Base-by-base conservation (phyloP, 352 stramenopile genomes). In the Phytopythium montanum region DNA sequence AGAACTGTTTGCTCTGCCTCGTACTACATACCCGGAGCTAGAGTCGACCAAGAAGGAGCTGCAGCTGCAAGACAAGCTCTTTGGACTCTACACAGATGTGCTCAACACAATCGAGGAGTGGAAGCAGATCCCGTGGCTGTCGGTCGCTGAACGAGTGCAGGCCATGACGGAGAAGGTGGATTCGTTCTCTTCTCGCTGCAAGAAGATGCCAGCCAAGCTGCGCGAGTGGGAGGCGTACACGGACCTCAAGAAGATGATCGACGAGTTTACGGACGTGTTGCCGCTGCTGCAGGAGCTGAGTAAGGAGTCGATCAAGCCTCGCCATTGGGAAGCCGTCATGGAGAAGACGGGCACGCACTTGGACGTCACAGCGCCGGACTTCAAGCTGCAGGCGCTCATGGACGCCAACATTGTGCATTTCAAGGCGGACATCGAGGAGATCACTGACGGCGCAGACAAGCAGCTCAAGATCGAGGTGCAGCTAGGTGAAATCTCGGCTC, bases 21-120 rank as follows among this genome's bases (percentile, higher is more conserved):
- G 96, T 56, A 98, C 97, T 9, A 96, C 96, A 44, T 99, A 99
- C 70, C 95, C 96, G 0, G 96, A 98, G 61, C 70, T 99, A 25
- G 92, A 98, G 53, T 94, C 94, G 66, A 99, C 95, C 16, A 98
- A 98, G 75, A 99, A 99, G 72, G 96, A 99, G 58, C 79, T 99
- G 0, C 81, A 96, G 45, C 74, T 99, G 28, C 94, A 94, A 36
- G 88, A 97, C 56, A 95, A 97, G 69, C 65, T 98, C 2, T 99
- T 98, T 73, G 94, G 95, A 9, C 69, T 99, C 42, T 99, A 99
- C 72, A 96, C 95, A 18, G 97, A 99, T 59, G 97, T 99, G 10
- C 85, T 99, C 41, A 90, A 90, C 51, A 98, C 94, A 25, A 96
- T 99, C 29, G 96, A 98, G 68, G 93, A 98, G 49, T 99, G 96